Base-by-base conservation (phyloP, 345 rosid species). In the Corchorus capsularis region DNA sequence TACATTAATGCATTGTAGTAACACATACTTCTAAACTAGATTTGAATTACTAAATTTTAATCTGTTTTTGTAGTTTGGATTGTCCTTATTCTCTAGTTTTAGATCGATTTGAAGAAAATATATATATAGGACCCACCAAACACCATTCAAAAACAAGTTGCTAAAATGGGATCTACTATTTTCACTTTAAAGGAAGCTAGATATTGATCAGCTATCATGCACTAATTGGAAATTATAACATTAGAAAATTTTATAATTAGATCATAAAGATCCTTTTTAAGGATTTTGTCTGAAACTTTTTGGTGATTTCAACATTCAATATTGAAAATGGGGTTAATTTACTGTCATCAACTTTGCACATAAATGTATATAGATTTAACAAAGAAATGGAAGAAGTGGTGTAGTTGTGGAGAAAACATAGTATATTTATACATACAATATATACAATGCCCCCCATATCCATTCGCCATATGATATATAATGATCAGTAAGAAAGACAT, bases 101-200 rank as follows among this genome's bases (percentile, higher is more conserved):
- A 45, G 34, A 20, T 39, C 43, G 50, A 66, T 66, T 66, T 66
- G 71, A 4, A 20, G 54, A 43, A 27, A 27, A 27, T 27, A 27
- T n/a, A 35, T 15, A 65, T 19, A 46, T 12, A 20, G 71, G 71
- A 67, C 71, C 71, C 71, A 47, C 71, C 55, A 67, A 67, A 54
- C 55, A 47, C 71, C 55, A 67, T 67, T 20, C 19, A 14, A 46
- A 34, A 62, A 8, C 66, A 34, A 62, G 66, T 62, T 62, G 45
- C 19, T 15, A 0, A 45, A 34, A 34, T 19, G 20, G 53, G 39
- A 67, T 67, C 39, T 20, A 67, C 35, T 46, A 46, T 11, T 66
- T 13, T n/a, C n/a, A 54, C 13, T 54, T 22, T 66, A 20, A 20
- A 46, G 6, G 41, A 2, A 19, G 50, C 52, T 41, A 41, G 39